Evolutionary conservation across 2,329 filamentous ascomycete genomes (phyloP).

Genomic region (Tothia fuscella): DNA sequence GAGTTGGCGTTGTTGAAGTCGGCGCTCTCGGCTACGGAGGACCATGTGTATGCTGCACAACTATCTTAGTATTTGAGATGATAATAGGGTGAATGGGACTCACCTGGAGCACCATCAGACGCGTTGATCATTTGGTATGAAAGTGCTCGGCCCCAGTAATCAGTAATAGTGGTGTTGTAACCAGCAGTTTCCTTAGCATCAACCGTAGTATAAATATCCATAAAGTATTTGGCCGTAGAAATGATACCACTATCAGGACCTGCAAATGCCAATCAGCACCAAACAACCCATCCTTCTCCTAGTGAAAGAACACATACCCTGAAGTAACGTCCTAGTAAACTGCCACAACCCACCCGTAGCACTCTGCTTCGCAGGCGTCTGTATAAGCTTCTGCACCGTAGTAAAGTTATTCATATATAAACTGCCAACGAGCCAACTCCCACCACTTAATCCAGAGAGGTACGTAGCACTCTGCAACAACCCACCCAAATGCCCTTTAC

Average conservation of each 20-base stretch:
- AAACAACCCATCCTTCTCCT: neutral
- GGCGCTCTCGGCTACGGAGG: conserved; percentile 54
- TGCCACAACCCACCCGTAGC: conserved; percentile 43
- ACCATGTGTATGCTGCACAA: conserved; percentile 58
- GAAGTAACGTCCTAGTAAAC: conserved; percentile 49
- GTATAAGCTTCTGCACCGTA: conserved; percentile 46
- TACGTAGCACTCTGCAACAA: conserved; percentile 74
- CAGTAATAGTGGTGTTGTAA: conserved; percentile 63
- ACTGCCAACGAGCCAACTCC: conserved; percentile 75
- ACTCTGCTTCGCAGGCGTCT: conserved; percentile 27
- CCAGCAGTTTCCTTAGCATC: conserved; percentile 49
- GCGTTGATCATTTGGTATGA: conserved; percentile 76
- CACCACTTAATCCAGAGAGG: conserved; percentile 67
- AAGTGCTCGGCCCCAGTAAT: conserved; percentile 80
- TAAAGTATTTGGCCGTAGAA: conserved; percentile 50
- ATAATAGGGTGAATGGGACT: neutral
- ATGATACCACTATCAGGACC: conserved; percentile 41
- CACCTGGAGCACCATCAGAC: conserved; percentile 52
- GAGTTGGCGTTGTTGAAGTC: conserved; percentile 51
- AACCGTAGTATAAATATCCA: conserved; percentile 46
- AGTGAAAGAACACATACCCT: conserved; percentile 25
- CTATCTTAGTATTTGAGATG: neutral
- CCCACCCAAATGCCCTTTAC: conserved; percentile 60
- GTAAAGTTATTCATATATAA: conserved; percentile 70
- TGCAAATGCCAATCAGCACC: conserved; percentile 11